Evolutionary conservation across 495 filamentous ascomycete genomes (phyloP).

Genomic region (Daldinia loculata): DNA sequence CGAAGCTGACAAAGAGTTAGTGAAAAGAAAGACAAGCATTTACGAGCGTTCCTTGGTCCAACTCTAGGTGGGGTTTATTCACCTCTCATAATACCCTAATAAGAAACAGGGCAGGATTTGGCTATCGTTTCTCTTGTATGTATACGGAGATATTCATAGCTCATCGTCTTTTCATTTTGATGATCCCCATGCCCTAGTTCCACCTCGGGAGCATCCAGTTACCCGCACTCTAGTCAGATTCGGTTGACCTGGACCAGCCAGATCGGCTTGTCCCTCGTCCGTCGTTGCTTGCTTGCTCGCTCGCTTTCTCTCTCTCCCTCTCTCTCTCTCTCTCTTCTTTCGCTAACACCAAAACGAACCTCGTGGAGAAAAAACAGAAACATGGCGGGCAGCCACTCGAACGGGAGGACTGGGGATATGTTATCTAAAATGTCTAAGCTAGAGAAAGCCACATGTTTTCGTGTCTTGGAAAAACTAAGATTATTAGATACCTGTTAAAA

Average conservation of each 20-base stretch:
- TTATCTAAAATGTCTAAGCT: constrained; percentile 8
- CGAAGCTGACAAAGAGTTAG: constrained; percentile 33
- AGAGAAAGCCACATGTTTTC: constrained; percentile 32
- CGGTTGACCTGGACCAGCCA: constrained; percentile 40
- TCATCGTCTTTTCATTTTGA: constrained; percentile 38
- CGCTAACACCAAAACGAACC: constrained; percentile 36
- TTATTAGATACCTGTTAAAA: constrained; percentile 16
- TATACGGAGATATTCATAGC: constrained; percentile 28
- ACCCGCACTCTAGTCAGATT: constrained; percentile 45
- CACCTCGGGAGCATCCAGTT: constrained; percentile 45
- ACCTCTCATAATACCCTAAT: constrained; percentile 37
- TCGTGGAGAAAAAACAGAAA: constrained; percentile 25
- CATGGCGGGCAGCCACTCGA: constrained; percentile 26
- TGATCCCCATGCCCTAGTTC: constrained; percentile 39
- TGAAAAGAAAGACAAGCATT: constrained; percentile 4
- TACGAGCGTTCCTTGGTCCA: constrained; percentile 27
- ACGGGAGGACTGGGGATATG: constrained; percentile 14
- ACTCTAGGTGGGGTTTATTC: constrained; percentile 36
- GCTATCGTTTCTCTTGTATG: constrained; percentile 31
- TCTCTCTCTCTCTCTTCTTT: constrained; percentile 43
- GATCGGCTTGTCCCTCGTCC: constrained; percentile 30
- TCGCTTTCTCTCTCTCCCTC: constrained; percentile 26
- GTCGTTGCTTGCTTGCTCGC: constrained; percentile 13
- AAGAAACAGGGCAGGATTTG: constrained; percentile 42
- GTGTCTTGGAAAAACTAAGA: constrained; percentile 27